phyloP scores from a whole-genome alignment of 108 stramenopile species.

The Chaetoceros muelleri region DNA sequence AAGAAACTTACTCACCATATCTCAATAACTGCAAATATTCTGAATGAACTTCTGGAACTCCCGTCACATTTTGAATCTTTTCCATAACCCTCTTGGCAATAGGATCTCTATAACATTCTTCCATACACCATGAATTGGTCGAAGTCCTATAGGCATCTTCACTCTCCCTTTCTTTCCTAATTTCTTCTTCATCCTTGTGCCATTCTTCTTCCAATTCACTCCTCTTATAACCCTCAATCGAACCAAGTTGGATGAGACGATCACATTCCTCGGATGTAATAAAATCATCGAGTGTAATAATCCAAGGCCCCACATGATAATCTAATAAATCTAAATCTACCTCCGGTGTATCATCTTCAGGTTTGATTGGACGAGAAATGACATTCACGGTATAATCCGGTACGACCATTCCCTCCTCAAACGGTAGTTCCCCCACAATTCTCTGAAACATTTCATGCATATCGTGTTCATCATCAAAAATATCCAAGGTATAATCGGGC shows the following conservation, averaged over 20 bases:
- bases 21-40: slow-evolving; percentile 69
- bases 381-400: slow-evolving; percentile 1
- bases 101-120: slow-evolving; percentile 15
- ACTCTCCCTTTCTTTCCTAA: not conserved
- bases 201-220: slow-evolving; percentile 20
- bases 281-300: slow-evolving; percentile 80
- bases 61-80: slow-evolving; percentile 39
- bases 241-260: slow-evolving; percentile 53
- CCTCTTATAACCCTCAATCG: slow-evolving; percentile 53
- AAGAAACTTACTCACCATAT: slow-evolving; percentile 34
- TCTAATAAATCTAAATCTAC: slow-evolving; percentile 23
- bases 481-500: not conserved
- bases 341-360: slow-evolving; percentile 33
- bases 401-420: not conserved
- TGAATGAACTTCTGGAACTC: slow-evolving; percentile 40
- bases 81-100: slow-evolving; percentile 23
- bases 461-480: not conserved
- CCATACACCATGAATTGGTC: slow-evolving; percentile 40
- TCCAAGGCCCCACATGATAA: slow-evolving; percentile 58
- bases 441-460: not conserved
- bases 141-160: slow-evolving; percentile 30
- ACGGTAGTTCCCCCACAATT: not conserved
- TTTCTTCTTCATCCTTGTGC: not conserved
- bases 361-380: slow-evolving; percentile 11
- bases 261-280: slow-evolving; percentile 64